Base-by-base conservation (phyloP, 805 yeast species). In the Yamadazyma kitorensis region DNA sequence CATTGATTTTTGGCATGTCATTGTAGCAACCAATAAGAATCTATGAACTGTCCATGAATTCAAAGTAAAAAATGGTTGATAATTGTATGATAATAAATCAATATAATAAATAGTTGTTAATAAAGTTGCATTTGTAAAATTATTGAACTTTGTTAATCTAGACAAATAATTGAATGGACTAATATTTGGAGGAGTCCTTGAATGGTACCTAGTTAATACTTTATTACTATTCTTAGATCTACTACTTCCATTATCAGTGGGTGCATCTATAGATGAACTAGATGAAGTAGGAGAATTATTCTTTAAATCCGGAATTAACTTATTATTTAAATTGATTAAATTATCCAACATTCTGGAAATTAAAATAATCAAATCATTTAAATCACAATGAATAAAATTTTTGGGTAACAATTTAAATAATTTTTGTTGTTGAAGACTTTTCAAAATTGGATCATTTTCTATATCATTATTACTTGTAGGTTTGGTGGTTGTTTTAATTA, bases 11-110 rank as follows among this genome's bases (percentile, higher is more conserved):
- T 91, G 81, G 0, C 93, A 95, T 2, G 91, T 78, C 40, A 94
- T 85, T 0, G 96, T 88, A 1, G 96, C 93, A 0, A 96, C 89
- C 25, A 91, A 68, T 34, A 91, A 60, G 51, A 88, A 93, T 38
- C 98, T 72, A 55, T 91, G 98, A 4, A 91, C 96, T 0, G 98
- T 91, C 55, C 93, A 74, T 2, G 96, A 84, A 59, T 87, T 91
- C 40, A 91, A 63, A 12, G 89, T 83, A 64, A 91, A 91, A 25
- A 76, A 74, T 4, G 87, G 80, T 45, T 67, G 72, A 52, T 82
- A 91, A 31, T 82, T 80, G 32, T 79, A 75, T 10, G 95, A 77
- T 34, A 93, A 64, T 17, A 93, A 66, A 55, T 91, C 98, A 37
- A 89, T 88, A 51, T 88, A 89, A 55, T 88, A 91, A n/a, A 93